Evolutionary conservation across 495 filamentous ascomycete species (phyloP).

Genomic region (Achaetomiella virescens): DNA sequence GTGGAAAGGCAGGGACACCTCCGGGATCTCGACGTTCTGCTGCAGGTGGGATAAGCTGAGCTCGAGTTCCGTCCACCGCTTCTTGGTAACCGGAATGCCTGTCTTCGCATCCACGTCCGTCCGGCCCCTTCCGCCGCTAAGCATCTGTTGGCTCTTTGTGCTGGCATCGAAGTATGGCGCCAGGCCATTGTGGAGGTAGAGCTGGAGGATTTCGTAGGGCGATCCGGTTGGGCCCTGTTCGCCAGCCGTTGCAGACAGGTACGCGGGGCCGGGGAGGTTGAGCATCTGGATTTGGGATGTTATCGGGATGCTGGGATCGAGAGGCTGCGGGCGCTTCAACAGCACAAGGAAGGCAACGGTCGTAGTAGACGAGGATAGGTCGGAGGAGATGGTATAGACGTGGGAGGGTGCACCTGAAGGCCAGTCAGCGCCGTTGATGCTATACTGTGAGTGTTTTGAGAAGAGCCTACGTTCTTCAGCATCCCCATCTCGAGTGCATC

Average conservation of each 20-base stretch:
- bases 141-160: slow-evolving; percentile 71
- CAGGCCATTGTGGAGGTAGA: slow-evolving; percentile 78
- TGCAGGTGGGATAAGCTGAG: slow-evolving; percentile 83
- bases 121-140: slow-evolving; percentile 57
- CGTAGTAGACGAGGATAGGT: slow-evolving; percentile 69
- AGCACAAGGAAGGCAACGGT: slow-evolving; percentile 82
- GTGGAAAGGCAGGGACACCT: slow-evolving; percentile 75
- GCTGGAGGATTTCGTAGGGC: slow-evolving; percentile 86
- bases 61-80: slow-evolving; percentile 89
- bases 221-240: slow-evolving; percentile 66
- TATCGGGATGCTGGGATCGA: slow-evolving; percentile 74
- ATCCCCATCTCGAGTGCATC: slow-evolving; percentile 29
- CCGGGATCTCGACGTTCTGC: slow-evolving; percentile 96
- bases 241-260: slow-evolving; percentile 53
- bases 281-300: slow-evolving; percentile 82
- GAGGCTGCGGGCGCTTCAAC: slow-evolving; percentile 79
- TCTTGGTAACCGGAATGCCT: slow-evolving; percentile 92
- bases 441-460: neutral
- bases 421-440: slow-evolving; percentile 1
- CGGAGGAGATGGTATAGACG: slow-evolving; percentile 70
- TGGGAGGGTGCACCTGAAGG: slow-evolving; percentile 42
- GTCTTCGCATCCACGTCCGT: slow-evolving; percentile 83
- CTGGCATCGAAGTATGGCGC: slow-evolving; percentile 94
- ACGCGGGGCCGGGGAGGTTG: slow-evolving; percentile 75
- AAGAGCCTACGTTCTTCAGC: slow-evolving; percentile 22